These are phyloP conservation scores for Halophytophthora polymorphica DNA, from an alignment of 352 stramenopile genomes.

Conservation along the genomic window DNA sequence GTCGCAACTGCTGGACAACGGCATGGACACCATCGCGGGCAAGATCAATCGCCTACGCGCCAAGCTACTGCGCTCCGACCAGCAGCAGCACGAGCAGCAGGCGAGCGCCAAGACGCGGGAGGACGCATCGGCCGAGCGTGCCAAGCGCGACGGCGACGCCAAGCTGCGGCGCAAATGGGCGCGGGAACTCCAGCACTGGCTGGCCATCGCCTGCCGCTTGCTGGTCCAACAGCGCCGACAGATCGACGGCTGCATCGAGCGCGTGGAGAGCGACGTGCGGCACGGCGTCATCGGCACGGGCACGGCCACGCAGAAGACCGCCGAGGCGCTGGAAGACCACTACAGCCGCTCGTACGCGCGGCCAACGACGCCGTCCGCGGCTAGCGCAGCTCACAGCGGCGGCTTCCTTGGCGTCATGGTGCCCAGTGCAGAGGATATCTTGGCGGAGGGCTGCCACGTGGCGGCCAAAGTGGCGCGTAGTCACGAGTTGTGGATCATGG, in stretches of 20 bases:
- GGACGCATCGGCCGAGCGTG: no score
- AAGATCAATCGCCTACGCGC: constrained; percentile 63
- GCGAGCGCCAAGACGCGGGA: background rate
- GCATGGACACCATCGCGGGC: constrained; percentile 61
- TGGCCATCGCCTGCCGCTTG: constrained; percentile 53
- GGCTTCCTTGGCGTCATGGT: constrained; percentile 14
- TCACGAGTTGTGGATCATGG: constrained; percentile 92
- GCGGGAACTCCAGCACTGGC: constrained; percentile 60
- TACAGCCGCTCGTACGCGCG: constrained; percentile 32
- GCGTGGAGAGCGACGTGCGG: constrained; percentile 52
- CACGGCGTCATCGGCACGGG: constrained; percentile 29
- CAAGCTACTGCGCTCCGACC: constrained; percentile 39
- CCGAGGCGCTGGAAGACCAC: constrained; percentile 18
- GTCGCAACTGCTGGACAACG: constrained; percentile 79
- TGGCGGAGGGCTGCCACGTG: constrained; percentile 54
- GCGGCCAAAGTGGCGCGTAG: constrained; percentile 72
- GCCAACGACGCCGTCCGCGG: constrained; percentile 14
- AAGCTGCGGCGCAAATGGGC: constrained; percentile 43
- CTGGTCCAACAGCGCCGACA: constrained; percentile 54
- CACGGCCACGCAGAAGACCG: constrained; percentile 14
- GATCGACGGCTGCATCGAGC: constrained; percentile 44
- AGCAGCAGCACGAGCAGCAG: constrained; percentile 4
- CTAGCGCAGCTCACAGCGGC: constrained; percentile 6
- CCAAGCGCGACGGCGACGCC: constrained; percentile 14
- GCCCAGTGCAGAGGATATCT: constrained; percentile 32